Conservation (phyloP, 768 basidiomycete species). For the Epithele typhae region DNA sequence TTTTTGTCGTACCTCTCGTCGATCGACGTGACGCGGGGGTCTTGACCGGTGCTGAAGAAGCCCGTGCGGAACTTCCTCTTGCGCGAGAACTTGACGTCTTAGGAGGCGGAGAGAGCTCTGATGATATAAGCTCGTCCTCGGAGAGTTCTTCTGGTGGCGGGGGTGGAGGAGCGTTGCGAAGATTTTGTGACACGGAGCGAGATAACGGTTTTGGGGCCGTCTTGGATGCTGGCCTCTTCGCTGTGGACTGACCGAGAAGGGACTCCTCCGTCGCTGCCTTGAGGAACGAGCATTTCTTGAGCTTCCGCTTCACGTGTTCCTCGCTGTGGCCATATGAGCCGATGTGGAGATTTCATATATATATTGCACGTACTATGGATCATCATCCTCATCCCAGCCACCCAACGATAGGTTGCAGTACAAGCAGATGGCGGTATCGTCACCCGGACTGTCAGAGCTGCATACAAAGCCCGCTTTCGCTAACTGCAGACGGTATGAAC, state of each 20-base stretch:
- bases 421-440: conserved; percentile 82
- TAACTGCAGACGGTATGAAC: conserved; percentile 48
- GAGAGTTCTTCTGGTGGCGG: conserved; percentile 13
- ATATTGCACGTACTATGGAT: conserved; percentile 64
- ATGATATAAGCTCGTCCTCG: conserved; percentile 23
- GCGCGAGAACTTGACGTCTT: conserved; percentile 3
- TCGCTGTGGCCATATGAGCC: conserved; percentile 39
- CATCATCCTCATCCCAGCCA: conserved; percentile 85
- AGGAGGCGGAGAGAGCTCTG: conserved; percentile 4
- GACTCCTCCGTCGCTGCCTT: conserved; percentile 8
- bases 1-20: conserved; percentile 16
- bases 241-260: conserved; percentile 16
- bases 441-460: conserved; percentile 59
- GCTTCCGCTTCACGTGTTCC: conserved; percentile 72
- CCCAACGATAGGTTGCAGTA: conserved; percentile 78
- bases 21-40: conserved; percentile 20
- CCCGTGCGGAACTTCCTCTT: conserved; percentile 12
- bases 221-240: conserved; percentile 25
- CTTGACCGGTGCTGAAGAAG: conserved; percentile 17
- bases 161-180: conserved; percentile 3
- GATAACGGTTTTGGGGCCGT: conserved; percentile 22
- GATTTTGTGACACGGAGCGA: conserved; percentile 17
- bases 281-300: conserved; percentile 44
- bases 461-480: conserved; percentile 86
- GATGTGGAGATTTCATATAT: not conserved